Base-by-base conservation (phyloP, 106 monocot species). In the Agapanthus africanus region DNA sequence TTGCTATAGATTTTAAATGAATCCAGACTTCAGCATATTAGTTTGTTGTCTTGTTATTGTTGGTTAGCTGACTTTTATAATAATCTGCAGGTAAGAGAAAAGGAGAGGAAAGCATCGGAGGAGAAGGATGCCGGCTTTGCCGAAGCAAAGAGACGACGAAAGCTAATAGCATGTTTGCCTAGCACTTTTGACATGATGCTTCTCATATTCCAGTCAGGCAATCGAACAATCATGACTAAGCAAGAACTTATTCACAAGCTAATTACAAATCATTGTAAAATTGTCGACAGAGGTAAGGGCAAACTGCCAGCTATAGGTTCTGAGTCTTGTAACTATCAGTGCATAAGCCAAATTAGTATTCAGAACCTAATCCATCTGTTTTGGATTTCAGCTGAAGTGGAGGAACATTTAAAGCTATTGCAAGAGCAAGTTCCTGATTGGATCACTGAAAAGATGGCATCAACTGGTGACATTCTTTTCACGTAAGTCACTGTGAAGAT, bases 211-310 rank as follows among this genome's bases (percentile, higher is more conserved):
- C 93, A 90, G 60, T 81, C 87, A 42, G 37, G 69, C 11, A 77
- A 67, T 3, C 46, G 85, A 70, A 85, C 99, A 23, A 74, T 87
- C 42, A 74, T 99, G 69, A 93, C 93, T 42, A 99, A 85, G 72
- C 83, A 90, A 71, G 90, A 93, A 37, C 82, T 99, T 23, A 67
- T 93, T 15, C 70, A 90, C 75, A 93, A 93, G 81, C 78, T 99
- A 67, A 77, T 93, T 71, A 33, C 85, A 38, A 79, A 77, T 56
- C 75, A 90, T 44, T 56, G 49, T 32, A 93, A 85, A 65, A 79
- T 99, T 40, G 74, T 81, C 67, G 99, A 99, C 51, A 76, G 59
- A 83, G 77, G 97, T 97, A 85, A 77, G 71, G 35, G 8, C 7
- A 13, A n/a, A 6, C 18, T 49, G 23, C 30, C 18, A n/a, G 1